Percentiles rank a stretch among this genome's conserved stretches.
These are phyloP conservation scores for Dalechampia spathulata DNA, from an alignment of 441 rosid genomes.

Conservation along the genomic window DNA sequence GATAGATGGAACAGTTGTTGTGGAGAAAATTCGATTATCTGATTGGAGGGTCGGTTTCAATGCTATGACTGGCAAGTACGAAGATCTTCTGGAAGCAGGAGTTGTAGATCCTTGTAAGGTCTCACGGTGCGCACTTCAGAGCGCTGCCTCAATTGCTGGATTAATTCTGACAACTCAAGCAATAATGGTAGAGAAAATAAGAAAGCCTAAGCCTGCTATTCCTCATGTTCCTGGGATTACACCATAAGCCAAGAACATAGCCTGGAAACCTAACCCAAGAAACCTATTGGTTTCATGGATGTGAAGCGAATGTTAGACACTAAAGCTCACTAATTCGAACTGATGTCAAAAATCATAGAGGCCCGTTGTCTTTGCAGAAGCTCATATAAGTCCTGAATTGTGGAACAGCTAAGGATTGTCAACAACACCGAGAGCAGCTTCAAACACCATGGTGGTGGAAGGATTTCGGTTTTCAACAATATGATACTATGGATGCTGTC, in stretches of 20 bases:
- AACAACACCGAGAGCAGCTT: neutral
- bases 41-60: slow-evolving; percentile 71
- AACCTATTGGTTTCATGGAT: neutral
- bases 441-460: neutral
- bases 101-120: slow-evolving; percentile 71
- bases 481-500: neutral
- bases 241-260: slow-evolving; percentile 15
- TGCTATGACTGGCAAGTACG: slow-evolving; percentile 62
- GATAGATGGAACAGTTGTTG: slow-evolving; percentile 59
- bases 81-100: slow-evolving; percentile 63
- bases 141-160: slow-evolving; percentile 77
- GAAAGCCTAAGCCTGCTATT: slow-evolving; percentile 44
- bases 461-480: neutral
- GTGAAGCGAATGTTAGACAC: neutral
- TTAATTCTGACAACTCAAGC: slow-evolving; percentile 78
- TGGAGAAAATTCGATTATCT: slow-evolving; percentile 47
- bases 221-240: slow-evolving; percentile 71
- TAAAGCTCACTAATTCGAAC: neutral
- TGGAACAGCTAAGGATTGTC: neutral
- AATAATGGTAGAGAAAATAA: slow-evolving; percentile 54
- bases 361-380: too few relatives aligned
- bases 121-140: slow-evolving; percentile 72
- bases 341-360: neutral
- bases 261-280: neutral
- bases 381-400: neutral